phyloP scores from a whole-genome alignment of 441 rosid species.

The Euphorbia corollata region DNA sequence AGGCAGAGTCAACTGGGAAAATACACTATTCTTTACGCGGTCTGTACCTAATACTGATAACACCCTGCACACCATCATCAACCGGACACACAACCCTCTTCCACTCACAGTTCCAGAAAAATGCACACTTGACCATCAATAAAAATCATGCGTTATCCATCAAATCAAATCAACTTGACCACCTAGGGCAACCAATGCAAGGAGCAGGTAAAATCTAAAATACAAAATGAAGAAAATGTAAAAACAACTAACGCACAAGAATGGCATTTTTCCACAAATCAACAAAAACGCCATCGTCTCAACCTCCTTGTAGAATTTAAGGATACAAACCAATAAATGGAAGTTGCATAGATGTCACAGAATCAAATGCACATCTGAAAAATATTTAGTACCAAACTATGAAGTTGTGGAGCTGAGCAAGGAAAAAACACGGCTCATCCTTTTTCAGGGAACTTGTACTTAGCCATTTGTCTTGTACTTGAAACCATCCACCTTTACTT shows the following conservation, averaged over 20 bases:
- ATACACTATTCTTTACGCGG: too few relatives aligned
- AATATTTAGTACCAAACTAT: not conserved
- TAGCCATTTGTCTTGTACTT: not conserved
- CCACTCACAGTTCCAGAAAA: too few relatives aligned
- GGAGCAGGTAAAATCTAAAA: too few relatives aligned
- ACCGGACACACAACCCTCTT: too few relatives aligned
- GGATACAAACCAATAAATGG: not conserved
- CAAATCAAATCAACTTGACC: too few relatives aligned
- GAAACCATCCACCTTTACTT: constrained; percentile 1
- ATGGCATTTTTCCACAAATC: not conserved
- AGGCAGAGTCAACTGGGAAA: too few relatives aligned
- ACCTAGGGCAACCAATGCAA: too few relatives aligned
- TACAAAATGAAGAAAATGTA: not conserved
- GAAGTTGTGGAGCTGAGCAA: not conserved
- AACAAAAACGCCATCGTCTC: not conserved
- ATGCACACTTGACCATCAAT: too few relatives aligned
- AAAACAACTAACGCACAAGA: not conserved
- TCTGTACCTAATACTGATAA: too few relatives aligned
- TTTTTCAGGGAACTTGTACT: not conserved
- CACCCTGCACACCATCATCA: too few relatives aligned
- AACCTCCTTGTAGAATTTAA: too few relatives aligned
- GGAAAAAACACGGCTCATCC: not conserved
- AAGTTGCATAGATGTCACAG: not conserved
- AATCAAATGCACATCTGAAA: not conserved
- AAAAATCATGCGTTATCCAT: too few relatives aligned